Percentiles rank a stretch among this genome's conserved stretches.
phyloP scores from a whole-genome alignment of 495 filamentous ascomycete species.

The Trichoderma erinaceum region DNA sequence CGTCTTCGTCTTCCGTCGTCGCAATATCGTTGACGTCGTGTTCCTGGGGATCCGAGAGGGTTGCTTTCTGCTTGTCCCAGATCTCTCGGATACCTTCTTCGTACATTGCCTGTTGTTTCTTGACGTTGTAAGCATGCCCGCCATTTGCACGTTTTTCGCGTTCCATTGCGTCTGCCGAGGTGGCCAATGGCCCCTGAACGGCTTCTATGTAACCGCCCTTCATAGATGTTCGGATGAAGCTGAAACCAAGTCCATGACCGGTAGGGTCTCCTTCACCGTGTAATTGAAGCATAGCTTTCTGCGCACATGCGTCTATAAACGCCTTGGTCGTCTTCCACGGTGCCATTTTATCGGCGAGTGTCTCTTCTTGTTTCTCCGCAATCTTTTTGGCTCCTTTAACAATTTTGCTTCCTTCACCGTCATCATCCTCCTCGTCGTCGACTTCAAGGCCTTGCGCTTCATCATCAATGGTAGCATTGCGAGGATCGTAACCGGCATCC shows the following conservation, averaged over 20 bases:
- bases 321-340: constrained; percentile 94
- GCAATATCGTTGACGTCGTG: constrained; percentile 62
- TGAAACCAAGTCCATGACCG: constrained; percentile 86
- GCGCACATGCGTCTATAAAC: constrained; percentile 85
- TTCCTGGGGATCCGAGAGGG: constrained; percentile 51
- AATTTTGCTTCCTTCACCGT: constrained; percentile 40
- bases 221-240: constrained; percentile 95
- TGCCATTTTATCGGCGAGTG: constrained; percentile 60
- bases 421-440: constrained; percentile 36
- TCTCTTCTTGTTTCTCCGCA: constrained; percentile 57
- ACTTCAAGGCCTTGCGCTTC: constrained; percentile 26
- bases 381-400: constrained; percentile 7
- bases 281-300: constrained; percentile 94
- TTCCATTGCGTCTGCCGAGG: constrained; percentile 60
- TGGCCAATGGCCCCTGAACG: constrained; percentile 81
- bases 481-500: constrained; percentile 66
- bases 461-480: constrained; percentile 52
- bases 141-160: constrained; percentile 79
- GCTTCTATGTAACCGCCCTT: constrained; percentile 93
- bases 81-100: constrained; percentile 81
- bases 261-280: constrained; percentile 96
- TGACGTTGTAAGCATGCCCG: constrained; percentile 95
- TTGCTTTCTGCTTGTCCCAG: constrained; percentile 80
- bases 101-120: constrained; percentile 81
- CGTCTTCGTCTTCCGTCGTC: constrained; percentile 50